Conservation (phyloP, 2,329 filamentous ascomycete genomes). For the Fusarium dlaminii region DNA sequence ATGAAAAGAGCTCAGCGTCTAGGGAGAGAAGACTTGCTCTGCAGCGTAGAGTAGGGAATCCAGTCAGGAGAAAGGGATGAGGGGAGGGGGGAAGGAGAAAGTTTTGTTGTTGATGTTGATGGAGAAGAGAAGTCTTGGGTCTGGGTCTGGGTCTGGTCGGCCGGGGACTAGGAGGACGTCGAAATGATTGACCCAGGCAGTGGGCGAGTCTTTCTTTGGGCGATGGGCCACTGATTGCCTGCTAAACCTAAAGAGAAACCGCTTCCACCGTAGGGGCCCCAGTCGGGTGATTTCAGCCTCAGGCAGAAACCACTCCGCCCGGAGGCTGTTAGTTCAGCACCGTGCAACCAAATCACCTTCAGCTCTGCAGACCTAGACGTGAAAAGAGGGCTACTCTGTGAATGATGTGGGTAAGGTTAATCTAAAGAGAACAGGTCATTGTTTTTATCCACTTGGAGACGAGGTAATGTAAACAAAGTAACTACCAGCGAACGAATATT, state of each 20-base stretch:
- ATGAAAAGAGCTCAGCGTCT: constrained; percentile 27
- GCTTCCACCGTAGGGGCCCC: constrained; percentile 29
- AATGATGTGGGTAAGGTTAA: constrained; percentile 20
- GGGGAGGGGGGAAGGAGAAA: constrained; percentile 31
- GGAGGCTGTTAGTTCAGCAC: not conserved
- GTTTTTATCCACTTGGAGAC: constrained; percentile 20
- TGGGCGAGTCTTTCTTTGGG: constrained; percentile 35
- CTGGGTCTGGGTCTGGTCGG: constrained; percentile 25
- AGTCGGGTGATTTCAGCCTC: constrained; percentile 38
- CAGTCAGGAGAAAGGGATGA: constrained; percentile 21
- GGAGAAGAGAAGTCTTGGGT: constrained; percentile 36
- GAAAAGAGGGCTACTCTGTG: constrained; percentile 16
- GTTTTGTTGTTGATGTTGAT: constrained; percentile 43
- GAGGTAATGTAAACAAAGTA: constrained; percentile 20
- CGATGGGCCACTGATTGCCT: constrained; percentile 18
- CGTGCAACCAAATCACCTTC: constrained; percentile 14
- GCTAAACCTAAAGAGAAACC: constrained; percentile 37
- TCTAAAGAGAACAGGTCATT: constrained; percentile 6
- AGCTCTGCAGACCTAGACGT: not conserved
- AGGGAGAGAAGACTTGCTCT: constrained; percentile 11
- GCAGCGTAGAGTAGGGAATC: constrained; percentile 4
- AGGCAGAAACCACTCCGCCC: constrained; percentile 33
- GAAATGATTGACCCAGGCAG: constrained; percentile 37
- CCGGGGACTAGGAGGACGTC: constrained; percentile 34
- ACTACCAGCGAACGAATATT: not conserved